These are phyloP conservation scores for Pseudotulostoma volvatum DNA, from an alignment of 495 filamentous ascomycete species.

Conservation along the genomic window DNA sequence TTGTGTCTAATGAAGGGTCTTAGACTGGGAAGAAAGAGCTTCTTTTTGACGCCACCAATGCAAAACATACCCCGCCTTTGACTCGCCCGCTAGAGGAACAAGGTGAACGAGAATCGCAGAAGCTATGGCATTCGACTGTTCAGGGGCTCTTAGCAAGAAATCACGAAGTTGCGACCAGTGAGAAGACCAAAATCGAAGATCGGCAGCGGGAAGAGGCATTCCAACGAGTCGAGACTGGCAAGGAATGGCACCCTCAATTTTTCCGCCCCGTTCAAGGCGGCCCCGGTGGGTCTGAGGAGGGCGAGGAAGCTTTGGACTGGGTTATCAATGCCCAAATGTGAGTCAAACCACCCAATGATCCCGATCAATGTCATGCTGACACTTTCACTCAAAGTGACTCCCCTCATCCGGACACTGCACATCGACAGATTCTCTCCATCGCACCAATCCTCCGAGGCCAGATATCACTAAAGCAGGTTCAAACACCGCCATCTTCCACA, in stretches of 20 bases:
- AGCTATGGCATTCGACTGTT: constrained; percentile 66
- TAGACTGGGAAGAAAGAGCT: constrained; percentile 78
- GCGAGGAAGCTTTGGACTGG: constrained; percentile 83
- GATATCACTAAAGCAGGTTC: constrained; percentile 21
- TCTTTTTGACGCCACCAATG: constrained; percentile 70
- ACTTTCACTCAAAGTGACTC: constrained; percentile 35
- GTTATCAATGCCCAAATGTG: constrained; percentile 83
- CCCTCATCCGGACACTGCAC: constrained; percentile 52
- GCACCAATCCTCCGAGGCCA: constrained; percentile 75
- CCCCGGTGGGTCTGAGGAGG: constrained; percentile 57
- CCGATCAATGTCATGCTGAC: neutral
- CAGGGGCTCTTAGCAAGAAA: constrained; percentile 67
- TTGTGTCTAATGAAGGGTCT: neutral
- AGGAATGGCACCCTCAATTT: constrained; percentile 78
- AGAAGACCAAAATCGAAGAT: constrained; percentile 90
- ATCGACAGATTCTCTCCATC: constrained; percentile 72
- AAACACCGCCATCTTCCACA: constrained; percentile 25
- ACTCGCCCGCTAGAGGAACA: constrained; percentile 72
- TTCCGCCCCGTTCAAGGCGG: constrained; percentile 65
- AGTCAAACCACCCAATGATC: constrained; percentile 13
- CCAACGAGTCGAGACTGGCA: constrained; percentile 56
- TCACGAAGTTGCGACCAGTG: constrained; percentile 80
- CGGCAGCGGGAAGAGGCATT: constrained; percentile 79
- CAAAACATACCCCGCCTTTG: constrained; percentile 58
- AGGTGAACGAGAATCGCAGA: constrained; percentile 77